Percentiles rank a stretch among this genome's conserved stretches.
phyloP scores from a whole-genome alignment of 2,329 filamentous ascomycete genomes.

The Nothopassalora personata region DNA sequence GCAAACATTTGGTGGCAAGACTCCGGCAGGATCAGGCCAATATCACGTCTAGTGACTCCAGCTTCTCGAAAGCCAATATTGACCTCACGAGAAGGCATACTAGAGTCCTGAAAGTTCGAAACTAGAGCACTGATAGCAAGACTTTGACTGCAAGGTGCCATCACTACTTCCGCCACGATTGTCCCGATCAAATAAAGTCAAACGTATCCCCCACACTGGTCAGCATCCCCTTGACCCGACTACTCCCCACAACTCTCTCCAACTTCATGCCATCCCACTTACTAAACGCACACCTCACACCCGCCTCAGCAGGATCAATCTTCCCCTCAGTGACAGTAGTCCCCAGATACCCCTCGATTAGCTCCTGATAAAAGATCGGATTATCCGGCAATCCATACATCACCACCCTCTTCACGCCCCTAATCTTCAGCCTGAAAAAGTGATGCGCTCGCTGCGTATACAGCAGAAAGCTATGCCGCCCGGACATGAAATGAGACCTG shows the following conservation, averaged over 20 bases:
- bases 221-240: conserved; percentile 78
- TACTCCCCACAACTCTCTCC: conserved; percentile 78
- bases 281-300: conserved; percentile 63
- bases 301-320: conserved; percentile 47
- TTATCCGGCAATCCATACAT: conserved; percentile 92
- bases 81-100: too few species aligned
- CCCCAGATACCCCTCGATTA: conserved; percentile 62
- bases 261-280: conserved; percentile 85
- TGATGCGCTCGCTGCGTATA: conserved; percentile 97
- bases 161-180: too few species aligned
- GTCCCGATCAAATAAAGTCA: conserved; percentile 68
- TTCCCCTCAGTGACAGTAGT: conserved; percentile 52
- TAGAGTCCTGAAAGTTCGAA: too few species aligned
- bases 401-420: conserved; percentile 76
- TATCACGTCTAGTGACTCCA: too few species aligned
- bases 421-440: conserved; percentile 79
- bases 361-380: conserved; percentile 71
- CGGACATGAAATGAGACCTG: conserved; percentile 78
- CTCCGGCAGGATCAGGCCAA: too few species aligned
- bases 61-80: too few species aligned
- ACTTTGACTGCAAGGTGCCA: too few species aligned
- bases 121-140: too few species aligned
- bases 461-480: conserved; percentile 74
- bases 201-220: conserved; percentile 70
- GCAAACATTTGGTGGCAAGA: too few species aligned